Base-by-base conservation (phyloP, 768 basidiomycete genomes). In the Plicaturopsis crispa region DNA sequence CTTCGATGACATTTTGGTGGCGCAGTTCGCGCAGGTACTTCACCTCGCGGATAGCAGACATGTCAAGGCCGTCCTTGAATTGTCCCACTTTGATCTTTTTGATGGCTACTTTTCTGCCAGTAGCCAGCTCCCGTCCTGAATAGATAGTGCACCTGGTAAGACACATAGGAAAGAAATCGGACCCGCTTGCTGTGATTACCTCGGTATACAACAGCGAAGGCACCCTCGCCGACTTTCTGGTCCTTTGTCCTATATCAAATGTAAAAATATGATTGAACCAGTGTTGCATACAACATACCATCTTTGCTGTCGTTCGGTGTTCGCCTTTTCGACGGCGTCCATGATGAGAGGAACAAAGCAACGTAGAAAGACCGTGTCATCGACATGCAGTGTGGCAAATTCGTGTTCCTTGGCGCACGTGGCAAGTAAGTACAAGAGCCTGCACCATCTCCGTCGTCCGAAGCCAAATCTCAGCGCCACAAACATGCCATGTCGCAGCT, bases 11-110 rank as follows among this genome's bases (percentile, higher is more conserved):
- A 53, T 98, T 97, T 41, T 84, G 84, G 65, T 99, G 96, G 42
- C 78, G 80, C 30, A 99, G 62, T 59, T 99, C 96, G 24, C 92
- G 80, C 41, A 99, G 68, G 57, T 92, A 97, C 60, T 96, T 97
- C 52, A 99, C 93, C 63, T 99, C 96, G 11, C 96, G 83, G 40
- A 99, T 82, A 41, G 96, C 96, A 44, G 91, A 94, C 92, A 99
- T 97, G 62, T 98, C 94, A 23, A 99, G 72, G 10, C 96, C 96
- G 61, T 98, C 96, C 57, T 93, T 94, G 70, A 94, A 92, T 50
- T 87, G 86, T 4, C 92, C 91, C 11, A 93, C 84, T 53, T 94
- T 94, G 48, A 96, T 94, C 63, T 98, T 98, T 68, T 99, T 99
- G 50, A 99, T 94, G 40, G 96, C 96, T 0, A 97, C 81, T 60